A percentile compares a stretch with the other conserved stretches of the same genome.
Evolutionary conservation across 306 rosid species (phyloP).

Genomic region (Begonia peltatifolia): DNA sequence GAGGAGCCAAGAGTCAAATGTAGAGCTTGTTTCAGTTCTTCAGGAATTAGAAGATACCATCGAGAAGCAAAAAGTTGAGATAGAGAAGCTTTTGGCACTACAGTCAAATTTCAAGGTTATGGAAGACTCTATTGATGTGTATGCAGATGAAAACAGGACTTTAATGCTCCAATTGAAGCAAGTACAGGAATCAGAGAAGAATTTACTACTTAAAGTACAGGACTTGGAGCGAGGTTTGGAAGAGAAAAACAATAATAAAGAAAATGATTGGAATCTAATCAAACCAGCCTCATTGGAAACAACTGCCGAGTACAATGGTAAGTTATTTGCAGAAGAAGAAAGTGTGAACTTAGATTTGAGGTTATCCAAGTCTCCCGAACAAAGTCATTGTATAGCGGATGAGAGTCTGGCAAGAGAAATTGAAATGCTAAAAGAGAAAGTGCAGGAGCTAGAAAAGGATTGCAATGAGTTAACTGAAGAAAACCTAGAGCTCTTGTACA

Average conservation of each 20-base stretch:
- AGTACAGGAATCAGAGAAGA: slow-evolving; percentile 53
- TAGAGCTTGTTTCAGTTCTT: slow-evolving; percentile 81
- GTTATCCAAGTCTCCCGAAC: slow-evolving; percentile 29
- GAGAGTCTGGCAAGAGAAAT: slow-evolving; percentile 42
- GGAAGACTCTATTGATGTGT: slow-evolving; percentile 30
- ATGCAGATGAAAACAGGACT: slow-evolving; percentile 26
- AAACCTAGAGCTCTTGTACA: slow-evolving; percentile 75
- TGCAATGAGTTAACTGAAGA: slow-evolving; percentile 90
- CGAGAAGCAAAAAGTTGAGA: slow-evolving; percentile 53
- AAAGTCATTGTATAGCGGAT: slow-evolving; percentile 23
- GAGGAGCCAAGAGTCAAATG: slow-evolving; percentile 74
- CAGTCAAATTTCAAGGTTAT: slow-evolving; percentile 27
- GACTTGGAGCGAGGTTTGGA: slow-evolving; percentile 46
- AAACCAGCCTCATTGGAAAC: slow-evolving; percentile 21
- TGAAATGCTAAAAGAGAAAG: slow-evolving; percentile 48
- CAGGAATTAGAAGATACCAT: slow-evolving; percentile 76
- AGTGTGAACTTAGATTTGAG: slow-evolving; percentile 25
- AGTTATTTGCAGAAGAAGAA: slow-evolving; percentile 37
- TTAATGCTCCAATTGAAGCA: slow-evolving; percentile 33
- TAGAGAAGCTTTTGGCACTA: slow-evolving; percentile 42
- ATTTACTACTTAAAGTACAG: slow-evolving; percentile 33
- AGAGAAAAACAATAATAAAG: slow-evolving; percentile 31
- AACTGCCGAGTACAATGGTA: slow-evolving; percentile 29
- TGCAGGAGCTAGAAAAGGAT: slow-evolving; percentile 82
- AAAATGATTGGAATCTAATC: slow-evolving; percentile 19